Conservation (phyloP, 2,329 filamentous ascomycete species). For the Cercospora canescens region DNA sequence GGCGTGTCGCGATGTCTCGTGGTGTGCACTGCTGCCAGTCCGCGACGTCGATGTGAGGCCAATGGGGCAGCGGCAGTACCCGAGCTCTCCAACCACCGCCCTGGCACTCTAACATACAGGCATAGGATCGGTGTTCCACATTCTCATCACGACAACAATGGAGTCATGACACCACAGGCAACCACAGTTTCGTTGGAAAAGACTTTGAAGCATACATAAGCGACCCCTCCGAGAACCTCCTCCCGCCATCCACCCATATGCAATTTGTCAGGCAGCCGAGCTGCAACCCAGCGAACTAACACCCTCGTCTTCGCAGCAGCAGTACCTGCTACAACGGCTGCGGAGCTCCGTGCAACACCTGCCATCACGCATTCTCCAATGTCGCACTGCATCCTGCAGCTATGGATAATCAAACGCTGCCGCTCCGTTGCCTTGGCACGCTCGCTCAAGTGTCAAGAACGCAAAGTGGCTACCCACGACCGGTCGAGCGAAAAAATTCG, state of each 20-base stretch:
- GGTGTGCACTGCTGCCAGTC: conserved; percentile 1
- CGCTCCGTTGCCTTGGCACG: conserved; percentile 53
- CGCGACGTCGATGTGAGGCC: not conserved
- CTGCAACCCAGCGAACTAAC: not conserved
- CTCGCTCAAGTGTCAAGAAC: conserved; percentile 76
- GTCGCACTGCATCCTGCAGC: conserved; percentile 1
- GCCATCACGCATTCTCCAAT: not conserved
- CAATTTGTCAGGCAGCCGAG: not conserved
- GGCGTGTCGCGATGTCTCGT: not conserved
- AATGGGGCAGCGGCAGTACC: not conserved
- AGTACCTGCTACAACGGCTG: not conserved
- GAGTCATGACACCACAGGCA: not conserved
- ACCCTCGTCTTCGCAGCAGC: not conserved
- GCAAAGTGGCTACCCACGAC: conserved; percentile 86
- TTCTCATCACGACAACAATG: not conserved
- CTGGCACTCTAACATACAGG: not conserved
- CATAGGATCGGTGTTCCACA: not conserved
- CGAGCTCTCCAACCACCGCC: not conserved
- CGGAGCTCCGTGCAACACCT: not conserved
- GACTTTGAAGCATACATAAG: not conserved
- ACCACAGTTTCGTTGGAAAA: not conserved
- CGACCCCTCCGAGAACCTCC: not conserved
- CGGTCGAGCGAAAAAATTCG: conserved; percentile 76
- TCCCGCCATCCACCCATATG: not conserved
- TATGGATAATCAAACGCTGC: conserved; percentile 22